Evolutionary conservation across 441 rosid genomes (phyloP).

Genomic region (Mallotus japonicus): DNA sequence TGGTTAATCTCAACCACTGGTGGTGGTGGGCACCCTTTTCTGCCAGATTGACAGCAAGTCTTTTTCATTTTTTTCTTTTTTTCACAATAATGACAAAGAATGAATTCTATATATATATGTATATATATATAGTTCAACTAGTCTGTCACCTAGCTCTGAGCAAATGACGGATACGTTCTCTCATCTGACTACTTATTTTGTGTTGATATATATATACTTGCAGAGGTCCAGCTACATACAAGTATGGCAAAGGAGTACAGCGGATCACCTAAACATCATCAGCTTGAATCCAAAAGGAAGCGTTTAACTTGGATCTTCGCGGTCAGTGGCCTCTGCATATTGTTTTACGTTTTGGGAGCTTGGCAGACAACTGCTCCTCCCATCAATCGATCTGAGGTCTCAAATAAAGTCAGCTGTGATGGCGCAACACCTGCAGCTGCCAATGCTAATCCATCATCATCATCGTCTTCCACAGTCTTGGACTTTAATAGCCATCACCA

Average conservation of each 20-base stretch:
- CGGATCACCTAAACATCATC: slow-evolving; percentile 62
- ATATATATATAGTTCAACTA: no score
- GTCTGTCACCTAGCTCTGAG: neutral
- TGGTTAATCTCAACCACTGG: neutral
- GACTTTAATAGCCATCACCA: slow-evolving; percentile 82
- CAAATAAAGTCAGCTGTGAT: slow-evolving; percentile 47
- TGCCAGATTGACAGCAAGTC: slow-evolving; percentile 1
- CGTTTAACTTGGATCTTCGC: slow-evolving; percentile 73
- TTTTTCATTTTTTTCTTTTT: neutral
- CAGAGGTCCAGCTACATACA: slow-evolving; percentile 2
- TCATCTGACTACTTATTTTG: neutral
- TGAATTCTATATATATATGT: neutral
- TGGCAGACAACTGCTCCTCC: slow-evolving; percentile 64
- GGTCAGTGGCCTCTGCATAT: slow-evolving; percentile 73
- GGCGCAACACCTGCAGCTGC: slow-evolving; percentile 26
- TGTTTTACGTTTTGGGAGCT: slow-evolving; percentile 78
- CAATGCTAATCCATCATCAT: slow-evolving; percentile 24
- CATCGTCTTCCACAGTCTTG: slow-evolving; percentile 19
- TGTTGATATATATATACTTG: neutral
- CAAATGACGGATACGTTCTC: neutral
- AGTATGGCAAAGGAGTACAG: slow-evolving; percentile 63
- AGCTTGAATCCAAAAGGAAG: slow-evolving; percentile 59
- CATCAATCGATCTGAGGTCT: slow-evolving; percentile 35
- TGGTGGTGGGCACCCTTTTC: neutral
- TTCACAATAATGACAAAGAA: neutral